phyloP scores from a whole-genome alignment of 768 basidiomycete species.

The Sarcodon aspratus region DNA sequence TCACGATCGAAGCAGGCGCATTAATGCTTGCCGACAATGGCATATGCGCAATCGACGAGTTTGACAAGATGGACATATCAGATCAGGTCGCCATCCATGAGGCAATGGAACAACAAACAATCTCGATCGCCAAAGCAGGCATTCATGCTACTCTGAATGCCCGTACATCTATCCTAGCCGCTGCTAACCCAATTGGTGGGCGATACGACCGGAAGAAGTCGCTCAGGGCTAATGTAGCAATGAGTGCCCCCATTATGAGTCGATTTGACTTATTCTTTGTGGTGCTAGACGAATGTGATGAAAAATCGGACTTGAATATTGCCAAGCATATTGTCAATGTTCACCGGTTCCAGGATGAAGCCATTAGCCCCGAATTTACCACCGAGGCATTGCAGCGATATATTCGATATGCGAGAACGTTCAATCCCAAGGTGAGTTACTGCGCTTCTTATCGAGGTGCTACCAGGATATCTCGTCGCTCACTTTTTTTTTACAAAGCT shows the following conservation, averaged over 20 bases:
- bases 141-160: constrained; percentile 98
- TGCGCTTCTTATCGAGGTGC: neutral
- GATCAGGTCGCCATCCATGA: constrained; percentile 99
- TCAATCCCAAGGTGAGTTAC: constrained; percentile 80
- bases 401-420: constrained; percentile 94
- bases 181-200: constrained; percentile 96
- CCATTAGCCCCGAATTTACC: constrained; percentile 93
- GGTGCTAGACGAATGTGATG: constrained; percentile 93
- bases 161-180: constrained; percentile 93
- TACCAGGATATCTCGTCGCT: neutral
- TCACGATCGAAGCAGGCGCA: constrained; percentile 98
- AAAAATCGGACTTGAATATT: constrained; percentile 84
- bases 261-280: constrained; percentile 98
- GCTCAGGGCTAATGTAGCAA: constrained; percentile 85
- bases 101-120: constrained; percentile 99
- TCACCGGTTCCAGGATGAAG: constrained; percentile 89
- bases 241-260: constrained; percentile 99
- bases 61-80: constrained; percentile 99
- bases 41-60: constrained; percentile 99
- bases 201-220: constrained; percentile 93
- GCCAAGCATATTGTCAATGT: constrained; percentile 97
- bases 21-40: constrained; percentile 99
- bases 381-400: constrained; percentile 95
- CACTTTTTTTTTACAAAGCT: constrained; percentile 38
- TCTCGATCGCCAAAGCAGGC: constrained; percentile 97